Base-by-base conservation (phyloP, 73 alveolate genomes). In the Blepharisma japonicum region DNA sequence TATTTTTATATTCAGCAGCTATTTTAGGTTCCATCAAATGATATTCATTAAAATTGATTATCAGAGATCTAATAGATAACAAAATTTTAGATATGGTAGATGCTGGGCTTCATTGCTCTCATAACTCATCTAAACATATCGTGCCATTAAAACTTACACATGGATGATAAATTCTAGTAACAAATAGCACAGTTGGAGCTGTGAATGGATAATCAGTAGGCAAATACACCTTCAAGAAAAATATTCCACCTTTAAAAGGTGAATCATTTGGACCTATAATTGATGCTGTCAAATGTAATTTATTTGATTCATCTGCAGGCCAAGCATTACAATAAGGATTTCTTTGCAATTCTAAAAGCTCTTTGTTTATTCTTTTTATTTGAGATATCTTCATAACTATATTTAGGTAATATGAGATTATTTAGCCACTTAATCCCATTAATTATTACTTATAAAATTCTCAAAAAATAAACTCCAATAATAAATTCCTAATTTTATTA, bases 141-240 rank as follows among this genome's bases (percentile, higher is more conserved):
- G 92, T 68, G 21, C 96, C 97, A 71, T 89, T 93, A 50, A 92
- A 84, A 87, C 84, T 89, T 72, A 95, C 91, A 79, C 90, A 92
- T 23, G 97, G 96, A 85, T 90, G 97, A 86, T 92, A 94, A 82
- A 94, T 90, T 81, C 93, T 78, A 55, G 97, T 89, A 8, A 84
- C 78, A 84, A 90, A 90, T 8, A 66, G 46, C 20, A 83, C 89
- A 83, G 71, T 95, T 45, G 96, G 97, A 27, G 99, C 97, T 81
- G 91, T 91, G 92, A 93, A 93, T 45, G 98, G 97, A 80, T 87
- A 95, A 78, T 95, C 97, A n/a, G 91, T 79, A 45, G 94, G 96
- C 84, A 89, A 93, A 56, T 74, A 85, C 70, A 93, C 86, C 70
- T 91, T 91, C 89, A 93, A 78, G 79, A 86, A 89, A 89, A 86